Conservation (phyloP, 2,329 filamentous ascomycete genomes). For the Pestalotiopsis sp. region DNA sequence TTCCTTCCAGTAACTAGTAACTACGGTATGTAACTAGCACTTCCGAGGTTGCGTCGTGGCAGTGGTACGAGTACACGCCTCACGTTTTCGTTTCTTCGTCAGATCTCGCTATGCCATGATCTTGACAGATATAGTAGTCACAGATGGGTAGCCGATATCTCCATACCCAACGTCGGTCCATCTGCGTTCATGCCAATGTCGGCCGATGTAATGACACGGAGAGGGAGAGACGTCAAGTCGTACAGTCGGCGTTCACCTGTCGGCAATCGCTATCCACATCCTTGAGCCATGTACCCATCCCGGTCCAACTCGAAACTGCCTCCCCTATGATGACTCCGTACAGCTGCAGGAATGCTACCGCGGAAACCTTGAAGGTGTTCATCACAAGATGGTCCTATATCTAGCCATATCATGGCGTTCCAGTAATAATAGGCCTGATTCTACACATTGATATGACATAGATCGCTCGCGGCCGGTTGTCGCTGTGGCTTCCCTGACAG, state of each 20-base stretch:
- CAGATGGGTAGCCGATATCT: too few species aligned
- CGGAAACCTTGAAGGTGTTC: background rate
- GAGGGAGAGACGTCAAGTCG: background rate
- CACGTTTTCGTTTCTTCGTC: too few species aligned
- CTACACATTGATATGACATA: background rate
- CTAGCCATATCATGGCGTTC: background rate
- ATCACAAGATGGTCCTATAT: background rate
- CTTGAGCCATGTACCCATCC: background rate
- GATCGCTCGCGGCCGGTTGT: background rate
- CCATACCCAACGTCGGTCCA: background rate
- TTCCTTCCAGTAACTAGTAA: too few species aligned
- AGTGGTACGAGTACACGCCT: too few species aligned
- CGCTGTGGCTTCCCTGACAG: background rate
- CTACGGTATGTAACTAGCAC: too few species aligned
- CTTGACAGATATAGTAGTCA: too few species aligned
- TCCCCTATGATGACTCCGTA: background rate
- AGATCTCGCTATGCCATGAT: too few species aligned
- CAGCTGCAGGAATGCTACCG: background rate
- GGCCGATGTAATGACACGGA: background rate
- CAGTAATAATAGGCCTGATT: background rate
- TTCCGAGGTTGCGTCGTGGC: too few species aligned
- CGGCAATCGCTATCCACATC: background rate
- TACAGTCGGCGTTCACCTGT: background rate
- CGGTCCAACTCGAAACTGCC: background rate
- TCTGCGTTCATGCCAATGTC: background rate